Evolutionary conservation across 2,329 filamentous ascomycete genomes (phyloP).

Genomic region (Stagonosporopsis chrysanthemi): DNA sequence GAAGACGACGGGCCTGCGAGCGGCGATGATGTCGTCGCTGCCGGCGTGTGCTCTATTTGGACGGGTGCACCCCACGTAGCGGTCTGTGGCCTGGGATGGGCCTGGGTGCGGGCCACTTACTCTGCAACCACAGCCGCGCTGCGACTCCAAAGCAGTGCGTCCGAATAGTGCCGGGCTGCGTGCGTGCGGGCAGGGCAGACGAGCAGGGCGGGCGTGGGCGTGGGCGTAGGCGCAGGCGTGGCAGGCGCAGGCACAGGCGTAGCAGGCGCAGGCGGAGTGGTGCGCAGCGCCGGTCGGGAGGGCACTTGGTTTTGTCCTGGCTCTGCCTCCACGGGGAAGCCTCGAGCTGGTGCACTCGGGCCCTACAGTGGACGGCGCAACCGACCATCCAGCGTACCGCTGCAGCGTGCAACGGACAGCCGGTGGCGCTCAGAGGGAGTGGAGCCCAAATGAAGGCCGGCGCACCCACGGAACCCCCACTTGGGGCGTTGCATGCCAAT

Average conservation of each 20-base stretch:
- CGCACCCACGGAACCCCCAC: constrained; percentile 34
- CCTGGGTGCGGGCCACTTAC: constrained; percentile 18
- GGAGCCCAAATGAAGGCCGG: constrained; percentile 22
- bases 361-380: constrained; percentile 35
- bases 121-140: constrained; percentile 32
- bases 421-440: constrained; percentile 24
- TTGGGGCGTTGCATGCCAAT: constrained; percentile 20
- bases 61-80: constrained; percentile 39
- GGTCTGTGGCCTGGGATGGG: constrained; percentile 19
- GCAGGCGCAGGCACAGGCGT: too few relatives aligned
- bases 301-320: constrained; percentile 14
- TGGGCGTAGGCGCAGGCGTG: too few relatives aligned
- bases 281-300: constrained; percentile 11
- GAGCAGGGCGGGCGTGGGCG: background rate
- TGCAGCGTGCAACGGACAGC: constrained; percentile 34
- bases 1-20: constrained; percentile 21
- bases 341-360: constrained; percentile 14
- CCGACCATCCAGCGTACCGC: constrained; percentile 29
- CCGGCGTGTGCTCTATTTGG: constrained; percentile 40
- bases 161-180: too few relatives aligned
- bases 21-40: constrained; percentile 44
- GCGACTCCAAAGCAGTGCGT: background rate
- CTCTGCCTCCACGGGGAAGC: constrained; percentile 29
- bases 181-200: background rate
- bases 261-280: constrained; percentile 7